Conservation (phyloP, 2,329 filamentous ascomycete genomes). For the Remersonia thermophila region DNA sequence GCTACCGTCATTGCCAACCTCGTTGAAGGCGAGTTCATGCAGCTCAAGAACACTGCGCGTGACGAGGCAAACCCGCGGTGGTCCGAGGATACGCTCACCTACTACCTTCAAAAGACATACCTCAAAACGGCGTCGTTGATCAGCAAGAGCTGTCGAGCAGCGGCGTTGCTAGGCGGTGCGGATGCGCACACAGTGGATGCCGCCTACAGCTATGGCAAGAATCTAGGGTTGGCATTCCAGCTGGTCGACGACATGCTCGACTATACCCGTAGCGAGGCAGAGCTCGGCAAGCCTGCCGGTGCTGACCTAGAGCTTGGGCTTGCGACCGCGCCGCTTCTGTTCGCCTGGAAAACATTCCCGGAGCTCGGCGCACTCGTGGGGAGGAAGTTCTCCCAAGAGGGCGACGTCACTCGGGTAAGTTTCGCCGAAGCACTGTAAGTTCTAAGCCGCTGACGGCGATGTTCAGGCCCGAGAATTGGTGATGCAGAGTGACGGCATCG, state of each 20-base stretch:
- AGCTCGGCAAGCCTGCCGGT: constrained; percentile 88
- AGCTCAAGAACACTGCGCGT: constrained; percentile 86
- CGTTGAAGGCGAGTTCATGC: constrained; percentile 99
- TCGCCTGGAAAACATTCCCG: constrained; percentile 83
- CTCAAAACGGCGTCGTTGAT: constrained; percentile 93
- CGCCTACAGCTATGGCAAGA: constrained; percentile 85
- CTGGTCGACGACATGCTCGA: constrained; percentile 96
- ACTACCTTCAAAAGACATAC: constrained; percentile 97
- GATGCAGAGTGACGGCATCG: constrained; percentile 69
- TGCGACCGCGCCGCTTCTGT: constrained; percentile 84
- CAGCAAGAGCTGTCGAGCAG: constrained; percentile 85
- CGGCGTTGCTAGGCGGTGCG: constrained; percentile 71
- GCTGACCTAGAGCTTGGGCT: constrained; percentile 88
- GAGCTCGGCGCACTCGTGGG: constrained; percentile 82
- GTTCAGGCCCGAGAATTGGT: constrained; percentile 75
- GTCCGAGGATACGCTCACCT: constrained; percentile 78
- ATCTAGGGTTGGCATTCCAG: constrained; percentile 90
- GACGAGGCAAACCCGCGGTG: constrained; percentile 77
- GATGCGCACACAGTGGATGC: constrained; percentile 72
- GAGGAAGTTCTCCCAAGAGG: constrained; percentile 72
- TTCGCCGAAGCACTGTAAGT: not conserved
- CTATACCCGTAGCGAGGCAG: constrained; percentile 74
- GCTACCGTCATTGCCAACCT: constrained; percentile 96
- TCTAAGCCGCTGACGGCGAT: not conserved
- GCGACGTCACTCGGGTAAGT: constrained; percentile 74